Evolutionary conservation across 1,284 basidiomycete species (phyloP).

Genomic region (Moesziomyces aphidis): DNA sequence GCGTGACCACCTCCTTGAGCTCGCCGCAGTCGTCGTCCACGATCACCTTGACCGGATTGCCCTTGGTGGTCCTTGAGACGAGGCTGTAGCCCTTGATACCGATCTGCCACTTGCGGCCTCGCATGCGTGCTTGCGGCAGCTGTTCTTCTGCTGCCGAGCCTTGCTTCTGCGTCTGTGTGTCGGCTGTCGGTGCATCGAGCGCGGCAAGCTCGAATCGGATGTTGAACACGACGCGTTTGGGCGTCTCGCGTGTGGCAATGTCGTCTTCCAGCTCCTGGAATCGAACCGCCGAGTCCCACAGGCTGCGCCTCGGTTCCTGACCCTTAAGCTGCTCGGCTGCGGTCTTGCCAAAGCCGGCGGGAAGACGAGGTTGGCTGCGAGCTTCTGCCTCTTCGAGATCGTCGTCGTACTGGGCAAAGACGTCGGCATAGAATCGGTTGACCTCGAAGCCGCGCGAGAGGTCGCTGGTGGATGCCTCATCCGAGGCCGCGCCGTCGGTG

Average conservation of each 20-base stretch:
- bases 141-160: constrained; percentile 13
- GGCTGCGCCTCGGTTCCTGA: constrained; percentile 33
- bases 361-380: constrained; percentile 9
- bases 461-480: constrained; percentile 15
- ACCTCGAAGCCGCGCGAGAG: constrained; percentile 74
- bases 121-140: constrained; percentile 54
- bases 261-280: constrained; percentile 64
- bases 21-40: constrained; percentile 55
- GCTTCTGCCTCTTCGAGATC: constrained; percentile 47
- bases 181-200: constrained; percentile 21
- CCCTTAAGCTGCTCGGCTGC: constrained; percentile 36
- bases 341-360: constrained; percentile 24
- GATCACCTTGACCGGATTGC: constrained; percentile 60
- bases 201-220: constrained; percentile 81
- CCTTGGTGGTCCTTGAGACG: constrained; percentile 42
- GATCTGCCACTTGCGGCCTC: constrained; percentile 78
- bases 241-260: constrained; percentile 73
- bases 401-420: constrained; percentile 63
- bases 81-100: constrained; percentile 82
- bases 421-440: constrained; percentile 76
- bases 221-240: constrained; percentile 87
- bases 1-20: constrained; percentile 51
- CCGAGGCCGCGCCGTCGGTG: constrained; percentile 71
- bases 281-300: constrained; percentile 55
- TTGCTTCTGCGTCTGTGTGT: not conserved